Base-by-base conservation (phyloP, 2,329 filamentous ascomycete genomes). In the Volutella citrinella region DNA sequence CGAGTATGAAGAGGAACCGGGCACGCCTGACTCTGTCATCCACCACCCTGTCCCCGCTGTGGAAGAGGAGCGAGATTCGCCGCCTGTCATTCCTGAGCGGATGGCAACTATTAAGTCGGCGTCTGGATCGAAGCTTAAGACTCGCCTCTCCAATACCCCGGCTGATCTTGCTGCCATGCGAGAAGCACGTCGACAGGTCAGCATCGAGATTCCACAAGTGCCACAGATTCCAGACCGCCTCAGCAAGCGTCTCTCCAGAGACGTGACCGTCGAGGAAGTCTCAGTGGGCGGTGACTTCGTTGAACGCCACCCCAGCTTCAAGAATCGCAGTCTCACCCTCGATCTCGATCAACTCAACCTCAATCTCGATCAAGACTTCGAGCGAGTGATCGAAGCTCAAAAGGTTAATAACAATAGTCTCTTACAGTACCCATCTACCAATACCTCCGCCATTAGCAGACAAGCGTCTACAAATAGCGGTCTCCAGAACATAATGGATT, bases 361-460 rank as follows among this genome's bases (percentile, higher is more conserved):
- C 44, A 91, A 88, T 45, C 76, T 97, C 27, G 88, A 95, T 54
- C 79, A 86, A 53, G 93, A 96, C 59, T 96, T 97, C 63, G 89
- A 97, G 55, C 80, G 91, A 41, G 87, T 97, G 36, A 94, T 97
- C 53, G 89, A 96, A 68, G 78, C 83, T 59, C 90, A 96, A 84
- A 97, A 97, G 89, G 90, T 96, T 75, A 50, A 46, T 40, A 37
- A 45, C 48, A 36, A 39, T 45, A 32, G 39, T 29, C 38, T 38
- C 40, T 31, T 38, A 44, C 32, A 38, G 38, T 42, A 54, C 42
- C 39, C 45, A 45, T 40, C 41, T 43, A 34, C 43, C 41, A 34
- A 28, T 42, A 36, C 36, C 27, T 11, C 36, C 45, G 57, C 49
- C 36, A 47, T 46, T 34, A 46, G 56, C 46, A 66, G 68, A 70